Percentiles rank a stretch among this genome's conserved stretches.
Conservation (phyloP, 73 alveolate genomes). For the Effrenium voratum region DNA sequence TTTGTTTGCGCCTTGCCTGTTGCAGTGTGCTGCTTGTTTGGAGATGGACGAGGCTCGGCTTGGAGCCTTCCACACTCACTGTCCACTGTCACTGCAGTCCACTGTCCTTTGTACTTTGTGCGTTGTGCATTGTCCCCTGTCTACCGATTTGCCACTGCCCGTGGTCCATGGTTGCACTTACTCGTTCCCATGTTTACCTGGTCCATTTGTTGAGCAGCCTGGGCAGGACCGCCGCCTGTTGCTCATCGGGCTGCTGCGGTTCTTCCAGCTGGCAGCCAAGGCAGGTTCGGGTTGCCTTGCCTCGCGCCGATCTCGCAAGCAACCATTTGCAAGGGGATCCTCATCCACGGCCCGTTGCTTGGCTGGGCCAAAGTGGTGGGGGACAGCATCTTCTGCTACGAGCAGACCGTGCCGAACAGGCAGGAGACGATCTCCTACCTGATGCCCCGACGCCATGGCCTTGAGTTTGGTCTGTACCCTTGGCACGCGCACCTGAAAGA, state of each 20-base stretch:
- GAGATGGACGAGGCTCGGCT: too few relatives aligned
- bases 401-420: background rate
- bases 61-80: background rate
- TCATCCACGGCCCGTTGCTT: constrained; percentile 20
- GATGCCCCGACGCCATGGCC: too few relatives aligned
- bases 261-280: constrained; percentile 5
- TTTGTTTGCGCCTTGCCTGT: too few relatives aligned
- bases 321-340: background rate
- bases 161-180: background rate
- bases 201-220: too few relatives aligned
- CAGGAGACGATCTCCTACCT: too few relatives aligned
- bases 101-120: too few relatives aligned
- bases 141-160: background rate
- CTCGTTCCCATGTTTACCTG: background rate
- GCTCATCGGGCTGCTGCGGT: background rate
- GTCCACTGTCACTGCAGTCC: background rate
- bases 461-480: background rate
- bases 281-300: too few relatives aligned
- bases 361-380: constrained; percentile 27
- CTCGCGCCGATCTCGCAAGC: too few relatives aligned
- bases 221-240: background rate
- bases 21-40: too few relatives aligned
- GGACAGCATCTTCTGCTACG: constrained; percentile 21
- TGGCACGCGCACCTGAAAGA: background rate
- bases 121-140: background rate